Conservation (phyloP, 2,329 filamentous ascomycete genomes). For the Alternaria sp. region DNA sequence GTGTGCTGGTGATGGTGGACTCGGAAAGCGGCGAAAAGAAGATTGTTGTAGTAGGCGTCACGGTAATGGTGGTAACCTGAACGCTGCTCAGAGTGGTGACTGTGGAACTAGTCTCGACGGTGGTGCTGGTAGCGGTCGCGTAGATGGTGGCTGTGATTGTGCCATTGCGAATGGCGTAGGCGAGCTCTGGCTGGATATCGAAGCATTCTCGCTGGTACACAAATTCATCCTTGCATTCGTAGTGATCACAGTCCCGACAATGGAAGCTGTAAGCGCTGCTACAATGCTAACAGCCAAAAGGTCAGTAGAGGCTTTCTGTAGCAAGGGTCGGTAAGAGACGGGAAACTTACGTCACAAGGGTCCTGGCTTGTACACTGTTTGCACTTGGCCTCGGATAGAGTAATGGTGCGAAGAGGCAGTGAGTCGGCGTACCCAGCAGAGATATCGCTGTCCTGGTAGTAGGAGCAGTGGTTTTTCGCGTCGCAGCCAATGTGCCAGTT, state of each 20-base stretch:
- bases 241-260: slow-evolving; percentile 1
- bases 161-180: background rate
- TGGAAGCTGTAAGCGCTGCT: background rate
- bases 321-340: background rate
- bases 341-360: background rate
- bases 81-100: background rate
- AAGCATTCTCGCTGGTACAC: background rate
- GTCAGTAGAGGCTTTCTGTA: background rate
- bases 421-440: background rate
- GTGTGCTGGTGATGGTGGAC: background rate
- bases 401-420: background rate
- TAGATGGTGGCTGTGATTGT: slow-evolving; percentile 1
- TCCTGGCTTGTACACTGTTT: background rate
- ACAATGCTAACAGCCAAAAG: background rate
- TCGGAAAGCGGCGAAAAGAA: background rate
- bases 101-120: background rate
- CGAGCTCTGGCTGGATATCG: slow-evolving; percentile 1
- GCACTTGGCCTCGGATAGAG: background rate
- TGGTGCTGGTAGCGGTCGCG: background rate
- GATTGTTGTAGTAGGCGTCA: background rate
- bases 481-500: slow-evolving; percentile 23
- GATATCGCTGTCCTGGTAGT: slow-evolving; percentile 5
- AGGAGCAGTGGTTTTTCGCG: slow-evolving; percentile 15
- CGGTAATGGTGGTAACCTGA: background rate
- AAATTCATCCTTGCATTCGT: background rate